A percentile compares a stretch with the other conserved stretches of the same genome.
phyloP scores from a whole-genome alignment of 768 basidiomycete species.

The Leccinum variicolor region DNA sequence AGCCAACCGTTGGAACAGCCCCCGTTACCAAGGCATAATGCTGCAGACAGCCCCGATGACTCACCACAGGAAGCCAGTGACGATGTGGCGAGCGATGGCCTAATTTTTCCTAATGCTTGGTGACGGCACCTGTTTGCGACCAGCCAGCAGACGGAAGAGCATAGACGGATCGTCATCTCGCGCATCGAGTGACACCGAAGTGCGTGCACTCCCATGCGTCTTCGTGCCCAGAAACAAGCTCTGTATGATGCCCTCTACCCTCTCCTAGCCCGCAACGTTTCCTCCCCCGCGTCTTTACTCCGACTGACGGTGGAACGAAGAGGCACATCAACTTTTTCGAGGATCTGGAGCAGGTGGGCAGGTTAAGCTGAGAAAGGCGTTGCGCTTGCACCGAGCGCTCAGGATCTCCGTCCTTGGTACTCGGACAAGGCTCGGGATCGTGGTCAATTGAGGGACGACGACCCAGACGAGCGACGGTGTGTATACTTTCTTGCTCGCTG shows the following conservation, averaged over 20 bases:
- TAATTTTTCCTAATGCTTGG: slow-evolving; percentile 35
- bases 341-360: slow-evolving; percentile 67
- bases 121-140: slow-evolving; percentile 37
- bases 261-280: too few relatives aligned
- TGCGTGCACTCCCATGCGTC: slow-evolving; percentile 37
- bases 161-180: slow-evolving; percentile 54
- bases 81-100: slow-evolving; percentile 34
- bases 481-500: neutral
- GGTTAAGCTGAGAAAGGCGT: slow-evolving; percentile 63
- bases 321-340: slow-evolving; percentile 86
- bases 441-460: slow-evolving; percentile 28
- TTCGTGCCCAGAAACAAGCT: too few relatives aligned
- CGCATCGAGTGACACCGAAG: slow-evolving; percentile 70
- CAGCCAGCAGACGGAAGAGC: slow-evolving; percentile 67
- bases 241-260: too few relatives aligned
- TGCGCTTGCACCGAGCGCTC: slow-evolving; percentile 66
- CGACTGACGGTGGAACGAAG: slow-evolving; percentile 26
- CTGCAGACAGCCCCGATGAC: slow-evolving; percentile 30
- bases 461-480: slow-evolving; percentile 36
- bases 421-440: slow-evolving; percentile 29
- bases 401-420: slow-evolving; percentile 39
- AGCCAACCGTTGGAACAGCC: slow-evolving; percentile 9
- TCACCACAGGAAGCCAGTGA: slow-evolving; percentile 34
- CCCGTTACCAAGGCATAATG: slow-evolving; percentile 5
- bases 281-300: too few relatives aligned